Evolutionary conservation across 257 asterid genomes (phyloP).

Genomic region (Ajuga chamaepitys): DNA sequence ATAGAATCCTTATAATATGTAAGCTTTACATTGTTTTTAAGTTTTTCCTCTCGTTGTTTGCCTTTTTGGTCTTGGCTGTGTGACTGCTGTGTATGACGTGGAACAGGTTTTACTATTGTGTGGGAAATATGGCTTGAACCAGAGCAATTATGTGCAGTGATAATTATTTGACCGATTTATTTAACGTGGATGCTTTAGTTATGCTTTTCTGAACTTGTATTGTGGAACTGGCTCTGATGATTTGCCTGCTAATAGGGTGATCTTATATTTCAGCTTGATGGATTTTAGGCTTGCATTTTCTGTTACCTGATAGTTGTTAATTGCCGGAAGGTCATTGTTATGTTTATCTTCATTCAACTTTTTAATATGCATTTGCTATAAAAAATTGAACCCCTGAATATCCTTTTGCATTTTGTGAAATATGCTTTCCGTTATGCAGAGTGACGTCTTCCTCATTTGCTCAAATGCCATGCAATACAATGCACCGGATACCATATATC

Average conservation of each 20-base stretch:
- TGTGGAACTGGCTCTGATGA: not conserved
- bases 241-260: not conserved
- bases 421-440: slow-evolving; percentile 37
- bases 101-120: no score
- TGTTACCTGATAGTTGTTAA: not conserved
- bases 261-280: not conserved
- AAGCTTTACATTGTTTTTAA: not conserved
- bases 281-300: not conserved
- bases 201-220: not conserved
- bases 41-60: not conserved
- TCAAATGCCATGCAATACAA: slow-evolving; percentile 96
- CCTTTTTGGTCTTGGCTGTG: not conserved
- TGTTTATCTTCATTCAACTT: not conserved
- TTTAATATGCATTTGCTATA: not conserved
- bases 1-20: not conserved
- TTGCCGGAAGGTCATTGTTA: not conserved
- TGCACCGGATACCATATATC: slow-evolving; percentile 77
- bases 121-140: not conserved
- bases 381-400: not conserved
- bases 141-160: not conserved
- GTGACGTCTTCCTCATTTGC: slow-evolving; percentile 81
- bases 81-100: no score
- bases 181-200: not conserved
- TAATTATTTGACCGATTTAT: not conserved
- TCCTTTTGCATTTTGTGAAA: not conserved